Conservation (phyloP, 2,329 filamentous ascomycete species). For the Cladophialophora bantiana region DNA sequence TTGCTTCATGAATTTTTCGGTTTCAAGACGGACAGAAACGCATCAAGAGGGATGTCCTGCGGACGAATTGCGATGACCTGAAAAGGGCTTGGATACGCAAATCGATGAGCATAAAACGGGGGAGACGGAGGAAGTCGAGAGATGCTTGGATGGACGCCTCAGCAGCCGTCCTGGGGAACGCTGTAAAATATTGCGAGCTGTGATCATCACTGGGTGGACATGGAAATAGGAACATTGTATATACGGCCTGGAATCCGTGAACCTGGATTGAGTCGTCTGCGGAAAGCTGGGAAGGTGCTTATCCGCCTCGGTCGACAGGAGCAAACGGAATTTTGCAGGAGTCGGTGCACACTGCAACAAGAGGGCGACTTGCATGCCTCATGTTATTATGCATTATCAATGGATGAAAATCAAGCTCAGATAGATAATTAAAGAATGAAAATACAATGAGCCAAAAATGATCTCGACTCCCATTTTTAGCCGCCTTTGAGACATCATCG, state of each 20-base stretch:
- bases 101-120: neutral
- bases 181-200: constrained; percentile 18
- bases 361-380: constrained; percentile 11
- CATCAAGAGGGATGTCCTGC: constrained; percentile 6
- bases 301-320: neutral
- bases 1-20: constrained; percentile 27
- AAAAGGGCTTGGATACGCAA: constrained; percentile 11
- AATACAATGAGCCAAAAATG: neutral
- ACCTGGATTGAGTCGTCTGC: neutral
- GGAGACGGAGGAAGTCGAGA: neutral
- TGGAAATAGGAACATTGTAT: constrained; percentile 18
- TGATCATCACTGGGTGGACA: constrained; percentile 4
- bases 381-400: constrained; percentile 1
- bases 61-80: constrained; percentile 16
- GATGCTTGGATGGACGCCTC: neutral
- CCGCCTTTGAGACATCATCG: neutral
- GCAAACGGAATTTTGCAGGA: constrained; percentile 9
- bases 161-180: neutral
- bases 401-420: constrained; percentile 5
- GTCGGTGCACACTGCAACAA: constrained; percentile 12
- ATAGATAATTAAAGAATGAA: constrained; percentile 21
- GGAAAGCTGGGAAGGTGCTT: neutral
- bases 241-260: constrained; percentile 3
- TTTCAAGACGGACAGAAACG: constrained; percentile 1
- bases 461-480: neutral